A percentile compares a stretch with the other conserved stretches of the same genome.
These are phyloP conservation scores for Anisodus acutangulus DNA, from an alignment of 257 asterid genomes.

Conservation along the genomic window DNA sequence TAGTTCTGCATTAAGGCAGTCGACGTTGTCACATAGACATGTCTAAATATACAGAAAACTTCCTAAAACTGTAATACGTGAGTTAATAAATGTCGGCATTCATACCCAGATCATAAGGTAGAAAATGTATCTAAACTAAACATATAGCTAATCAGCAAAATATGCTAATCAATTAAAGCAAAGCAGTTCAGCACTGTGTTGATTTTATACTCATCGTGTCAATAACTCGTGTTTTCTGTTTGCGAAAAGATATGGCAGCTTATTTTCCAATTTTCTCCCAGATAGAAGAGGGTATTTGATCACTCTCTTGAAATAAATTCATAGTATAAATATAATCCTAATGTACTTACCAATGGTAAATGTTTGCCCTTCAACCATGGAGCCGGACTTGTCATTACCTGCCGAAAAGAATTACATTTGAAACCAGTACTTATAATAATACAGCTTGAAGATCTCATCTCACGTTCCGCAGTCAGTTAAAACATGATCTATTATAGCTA, in stretches of 20 bases:
- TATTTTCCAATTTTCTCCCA: background rate
- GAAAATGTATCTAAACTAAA: background rate
- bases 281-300: background rate
- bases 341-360: conserved; percentile 82
- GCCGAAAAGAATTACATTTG: conserved; percentile 35
- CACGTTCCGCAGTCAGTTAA: background rate
- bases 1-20: background rate
- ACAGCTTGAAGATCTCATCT: background rate
- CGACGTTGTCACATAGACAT: no score
- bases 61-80: no score
- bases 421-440: background rate
- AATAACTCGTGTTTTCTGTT: background rate
- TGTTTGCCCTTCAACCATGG: conserved; percentile 96
- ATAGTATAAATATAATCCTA: background rate
- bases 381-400: conserved; percentile 81
- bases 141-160: background rate
- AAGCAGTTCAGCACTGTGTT: background rate
- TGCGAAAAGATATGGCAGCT: background rate
- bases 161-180: background rate
- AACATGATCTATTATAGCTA: no score
- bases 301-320: conserved; percentile 10
- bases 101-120: background rate
- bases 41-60: no score
- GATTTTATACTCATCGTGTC: background rate
- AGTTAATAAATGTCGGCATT: no score